phyloP scores from a whole-genome alignment of 441 rosid genomes.

The Hypseocharis bilobata region DNA sequence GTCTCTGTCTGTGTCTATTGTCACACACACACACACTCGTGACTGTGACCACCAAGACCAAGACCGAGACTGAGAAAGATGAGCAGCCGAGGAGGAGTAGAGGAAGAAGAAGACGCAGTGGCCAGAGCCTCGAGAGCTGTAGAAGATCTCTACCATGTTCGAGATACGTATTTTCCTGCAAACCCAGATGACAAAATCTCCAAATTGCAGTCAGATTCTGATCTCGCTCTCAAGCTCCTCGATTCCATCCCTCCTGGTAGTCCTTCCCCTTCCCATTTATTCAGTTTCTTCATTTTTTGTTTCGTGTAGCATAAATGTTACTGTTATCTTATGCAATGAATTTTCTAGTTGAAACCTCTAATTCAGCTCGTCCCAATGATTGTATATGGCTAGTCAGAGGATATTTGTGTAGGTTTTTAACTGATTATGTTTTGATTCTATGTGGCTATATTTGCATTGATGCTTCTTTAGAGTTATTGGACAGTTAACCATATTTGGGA shows the following conservation, averaged over 20 bases:
- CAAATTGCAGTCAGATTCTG: constrained; percentile 39
- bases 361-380: not conserved
- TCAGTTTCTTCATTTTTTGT: not conserved
- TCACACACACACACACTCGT: not conserved
- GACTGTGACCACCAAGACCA: not conserved
- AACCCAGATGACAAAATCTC: constrained; percentile 44
- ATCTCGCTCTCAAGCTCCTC: constrained; percentile 45
- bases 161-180: constrained; percentile 50
- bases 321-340: not conserved
- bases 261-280: not conserved
- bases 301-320: not conserved
- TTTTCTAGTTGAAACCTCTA: not conserved
- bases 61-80: constrained; percentile 4
- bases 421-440: not conserved
- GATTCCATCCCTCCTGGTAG: constrained; percentile 57
- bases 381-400: not conserved
- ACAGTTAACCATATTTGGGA: not conserved
- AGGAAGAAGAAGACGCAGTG: constrained; percentile 35
- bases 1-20: not conserved
- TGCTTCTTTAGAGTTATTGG: not conserved
- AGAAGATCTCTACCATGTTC: constrained; percentile 37
- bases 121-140: constrained; percentile 32
- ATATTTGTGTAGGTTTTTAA: not conserved
- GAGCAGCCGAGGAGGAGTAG: constrained; percentile 17
- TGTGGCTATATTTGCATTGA: not conserved